Conservation (phyloP, 495 filamentous ascomycete genomes). For the Aspergillus asperescens region DNA sequence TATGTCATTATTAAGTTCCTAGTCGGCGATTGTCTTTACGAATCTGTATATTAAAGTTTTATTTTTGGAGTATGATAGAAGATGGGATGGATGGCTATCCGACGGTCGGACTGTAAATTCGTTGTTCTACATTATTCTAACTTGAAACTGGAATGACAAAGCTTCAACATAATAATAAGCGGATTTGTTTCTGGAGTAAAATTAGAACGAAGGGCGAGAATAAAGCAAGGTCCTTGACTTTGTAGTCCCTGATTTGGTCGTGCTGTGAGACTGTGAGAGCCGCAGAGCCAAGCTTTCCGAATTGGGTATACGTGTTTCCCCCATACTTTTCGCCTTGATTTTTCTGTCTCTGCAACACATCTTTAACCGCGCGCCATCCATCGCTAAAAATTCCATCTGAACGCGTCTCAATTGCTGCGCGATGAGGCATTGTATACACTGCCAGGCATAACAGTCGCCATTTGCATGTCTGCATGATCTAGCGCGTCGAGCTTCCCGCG, state of each 20-base stretch:
- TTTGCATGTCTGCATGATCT: background rate
- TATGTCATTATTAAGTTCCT: conserved; percentile 11
- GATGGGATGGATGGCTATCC: conserved; percentile 9
- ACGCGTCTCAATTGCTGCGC: background rate
- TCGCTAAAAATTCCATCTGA: background rate
- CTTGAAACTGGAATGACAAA: too few relatives aligned
- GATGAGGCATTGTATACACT: background rate
- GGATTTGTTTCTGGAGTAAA: too few relatives aligned
- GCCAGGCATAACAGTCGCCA: background rate
- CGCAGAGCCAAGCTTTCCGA: conserved; percentile 5
- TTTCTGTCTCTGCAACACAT: background rate
- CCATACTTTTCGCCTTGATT: conserved; percentile 2
- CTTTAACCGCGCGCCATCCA: background rate
- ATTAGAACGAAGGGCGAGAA: conserved; percentile 3
- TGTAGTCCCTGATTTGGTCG: too few relatives aligned
- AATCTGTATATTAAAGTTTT: conserved; percentile 17
- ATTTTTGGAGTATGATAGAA: conserved; percentile 13
- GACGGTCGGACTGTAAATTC: conserved; percentile 7
- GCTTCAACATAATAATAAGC: too few relatives aligned
- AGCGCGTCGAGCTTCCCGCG: conserved; percentile 3
- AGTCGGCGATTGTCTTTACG: background rate
- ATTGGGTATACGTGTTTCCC: conserved; percentile 10
- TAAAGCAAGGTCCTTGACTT: too few relatives aligned
- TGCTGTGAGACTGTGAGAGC: background rate
- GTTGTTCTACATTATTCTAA: too few relatives aligned